phyloP scores from a whole-genome alignment of 2,329 filamentous ascomycete species.

The Cryphonectria japonica region DNA sequence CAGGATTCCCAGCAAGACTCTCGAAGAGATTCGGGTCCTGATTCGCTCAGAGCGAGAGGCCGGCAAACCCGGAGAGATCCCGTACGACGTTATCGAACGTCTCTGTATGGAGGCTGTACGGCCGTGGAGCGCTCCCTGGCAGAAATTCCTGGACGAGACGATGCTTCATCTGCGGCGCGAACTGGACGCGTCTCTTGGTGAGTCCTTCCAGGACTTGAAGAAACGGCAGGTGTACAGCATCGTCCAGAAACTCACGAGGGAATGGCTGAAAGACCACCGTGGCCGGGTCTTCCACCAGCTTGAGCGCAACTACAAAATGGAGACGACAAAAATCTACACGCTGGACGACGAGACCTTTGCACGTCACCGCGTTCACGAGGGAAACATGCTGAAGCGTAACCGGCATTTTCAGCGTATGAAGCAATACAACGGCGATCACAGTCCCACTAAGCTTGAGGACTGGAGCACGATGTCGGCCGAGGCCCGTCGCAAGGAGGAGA shows the following conservation, averaged over 20 bases:
- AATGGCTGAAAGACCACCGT: conserved; percentile 48
- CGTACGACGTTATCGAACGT: conserved; percentile 62
- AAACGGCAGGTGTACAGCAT: conserved; percentile 55
- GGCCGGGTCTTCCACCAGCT: conserved; percentile 44
- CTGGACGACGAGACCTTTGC: conserved; percentile 55
- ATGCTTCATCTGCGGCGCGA: conserved; percentile 52
- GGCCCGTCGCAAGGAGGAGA: conserved; percentile 49
- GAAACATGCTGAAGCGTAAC: conserved; percentile 48
- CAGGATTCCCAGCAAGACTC: conserved; percentile 41
- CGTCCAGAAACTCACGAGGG: conserved; percentile 46
- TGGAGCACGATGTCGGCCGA: conserved; percentile 55
- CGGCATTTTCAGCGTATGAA: conserved; percentile 55
- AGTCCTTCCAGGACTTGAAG: conserved; percentile 51
- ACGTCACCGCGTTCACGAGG: conserved; percentile 51
- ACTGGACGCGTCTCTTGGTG: conserved; percentile 51
- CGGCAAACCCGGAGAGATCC: conserved; percentile 62
- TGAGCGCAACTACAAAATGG: conserved; percentile 53
- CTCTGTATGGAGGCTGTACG: conserved; percentile 60
- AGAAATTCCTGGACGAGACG: conserved; percentile 51
- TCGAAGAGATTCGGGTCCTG: conserved; percentile 56
- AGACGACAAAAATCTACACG: conserved; percentile 60
- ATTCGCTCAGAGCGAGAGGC: conserved; percentile 59
- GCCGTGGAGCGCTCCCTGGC: conserved; percentile 61
- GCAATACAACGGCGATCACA: conserved; percentile 40
- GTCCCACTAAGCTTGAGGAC: conserved; percentile 38